These are phyloP conservation scores for bread wheat (Triticum aestivum) DNA, from an alignment of 176 grass and related monocot species.

Conservation along the genomic window DNA sequence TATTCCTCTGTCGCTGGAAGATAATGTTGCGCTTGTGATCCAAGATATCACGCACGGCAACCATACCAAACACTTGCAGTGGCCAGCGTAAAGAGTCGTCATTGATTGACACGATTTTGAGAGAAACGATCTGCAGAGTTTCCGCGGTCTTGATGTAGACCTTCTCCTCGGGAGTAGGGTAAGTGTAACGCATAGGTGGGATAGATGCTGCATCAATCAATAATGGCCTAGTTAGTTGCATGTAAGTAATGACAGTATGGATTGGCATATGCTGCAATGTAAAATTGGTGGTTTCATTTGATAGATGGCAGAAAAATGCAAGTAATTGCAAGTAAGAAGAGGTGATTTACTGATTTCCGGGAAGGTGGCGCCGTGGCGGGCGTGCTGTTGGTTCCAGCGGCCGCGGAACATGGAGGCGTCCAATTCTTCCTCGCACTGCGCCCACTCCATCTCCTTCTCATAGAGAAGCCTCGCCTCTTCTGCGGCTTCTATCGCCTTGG, in stretches of 20 bases:
- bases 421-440: not conserved
- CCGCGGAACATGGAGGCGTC: not conserved
- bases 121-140: not conserved
- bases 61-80: not conserved
- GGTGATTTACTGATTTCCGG: not conserved
- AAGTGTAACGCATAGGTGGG: not conserved
- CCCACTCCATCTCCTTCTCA: not conserved
- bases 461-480: not conserved
- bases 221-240: not conserved
- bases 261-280: not conserved
- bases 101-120: not conserved
- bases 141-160: not conserved
- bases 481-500: no score
- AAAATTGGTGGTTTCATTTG: not conserved
- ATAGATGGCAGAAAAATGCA: not conserved
- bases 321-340: not conserved
- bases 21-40: not conserved
- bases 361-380: not conserved
- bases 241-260: not conserved
- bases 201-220: not conserved
- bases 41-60: not conserved
- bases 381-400: not conserved
- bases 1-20: not conserved
- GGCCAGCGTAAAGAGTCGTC: not conserved
- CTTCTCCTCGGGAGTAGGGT: not conserved